Percentiles rank a stretch among this genome's conserved stretches.
phyloP scores from a whole-genome alignment of 1,139 yeast species.

The Blastobotrys elegans region DNA sequence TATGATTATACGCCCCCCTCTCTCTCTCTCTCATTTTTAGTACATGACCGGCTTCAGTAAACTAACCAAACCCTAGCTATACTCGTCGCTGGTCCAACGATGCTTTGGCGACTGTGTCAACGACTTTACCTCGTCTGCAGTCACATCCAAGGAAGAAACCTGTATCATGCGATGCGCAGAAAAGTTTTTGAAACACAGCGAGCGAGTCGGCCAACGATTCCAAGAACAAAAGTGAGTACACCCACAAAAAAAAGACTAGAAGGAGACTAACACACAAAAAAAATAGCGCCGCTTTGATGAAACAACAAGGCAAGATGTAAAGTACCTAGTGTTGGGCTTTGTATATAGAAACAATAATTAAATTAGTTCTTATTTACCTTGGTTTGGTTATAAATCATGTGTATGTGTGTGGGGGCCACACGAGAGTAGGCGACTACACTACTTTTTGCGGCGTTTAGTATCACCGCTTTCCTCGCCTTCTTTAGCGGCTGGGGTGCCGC shows the following conservation, averaged over 20 bases:
- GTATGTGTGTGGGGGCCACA: not conserved
- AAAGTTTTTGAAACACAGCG: conserved; percentile 96
- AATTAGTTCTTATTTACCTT: not conserved
- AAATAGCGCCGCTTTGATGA: conserved; percentile 26
- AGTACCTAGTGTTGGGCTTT: not conserved
- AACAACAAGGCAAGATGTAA: conserved; percentile 23
- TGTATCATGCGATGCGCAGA: conserved; percentile 93
- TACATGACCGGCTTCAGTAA: not conserved
- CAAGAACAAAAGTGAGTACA: conserved; percentile 72
- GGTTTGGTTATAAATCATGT: not conserved
- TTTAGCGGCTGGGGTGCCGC: conserved; percentile 13
- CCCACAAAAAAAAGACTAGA: conserved; percentile 10
- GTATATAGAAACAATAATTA: not conserved
- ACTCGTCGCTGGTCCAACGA: conserved; percentile 91
- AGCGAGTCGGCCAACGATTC: conserved; percentile 97
- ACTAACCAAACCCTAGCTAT: too few species aligned
- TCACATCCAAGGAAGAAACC: conserved; percentile 75
- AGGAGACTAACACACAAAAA: not conserved
- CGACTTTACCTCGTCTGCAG: conserved; percentile 88
- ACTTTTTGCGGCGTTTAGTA: conserved; percentile 9
- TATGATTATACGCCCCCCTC: conserved; percentile 30
- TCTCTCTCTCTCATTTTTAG: not conserved
- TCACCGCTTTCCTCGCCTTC: conserved; percentile 8
- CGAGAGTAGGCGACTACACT: too few species aligned
- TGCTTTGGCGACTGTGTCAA: conserved; percentile 97